Evolutionary conservation across 176 grass and related monocot species (phyloP), one percentile per base, ranked within the genome.

Genomic region (Avena insularis): DNA sequence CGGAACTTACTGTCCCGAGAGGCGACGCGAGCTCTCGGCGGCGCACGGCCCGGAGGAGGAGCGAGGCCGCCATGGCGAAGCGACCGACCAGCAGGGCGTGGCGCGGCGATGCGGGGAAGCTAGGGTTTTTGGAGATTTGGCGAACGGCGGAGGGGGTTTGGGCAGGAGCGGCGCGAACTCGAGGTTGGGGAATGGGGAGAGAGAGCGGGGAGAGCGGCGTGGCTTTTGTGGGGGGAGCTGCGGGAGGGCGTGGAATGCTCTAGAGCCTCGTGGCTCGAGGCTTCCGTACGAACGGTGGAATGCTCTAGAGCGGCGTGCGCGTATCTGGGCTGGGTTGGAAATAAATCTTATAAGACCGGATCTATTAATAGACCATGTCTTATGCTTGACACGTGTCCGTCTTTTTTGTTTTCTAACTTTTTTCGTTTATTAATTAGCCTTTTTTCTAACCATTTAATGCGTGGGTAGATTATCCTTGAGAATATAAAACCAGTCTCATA

Each of bases 21-120:
- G 71, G 62, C 8, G 89, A 77, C 50, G 73, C 70, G 21, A 80
- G 73, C 6, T 84, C 89, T 55, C 89, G 57, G 63, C 89, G 75
- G 55, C 89, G 85, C 29, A 87, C 63, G 66, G 85, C 80, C 23
- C 89, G 81, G 75, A 91, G 80, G 35, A 91, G 80, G 73, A 75
- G 21, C 46, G 85, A 87, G 57, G 85, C 86, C 45, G 55, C 85
- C 85, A 91, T 91, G 20, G 77, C 78, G 25, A 3, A 23, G 54
- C 0, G 21, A 75, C 50, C 49, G 40, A 75, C 75, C 49, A 71
- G n/a, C 17, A 46, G 10, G 72, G 29, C 25, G 27, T 1, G 14
- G 6, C 63, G 23, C 0, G 15, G 14, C 53, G 54, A 4, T 17
- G 4, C 53, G 17, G 33, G 23, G 68, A 7, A 40, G n/a, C 50